Base-by-base conservation (phyloP, 176 grass and related monocot species). In the Pontederia paniculata region DNA sequence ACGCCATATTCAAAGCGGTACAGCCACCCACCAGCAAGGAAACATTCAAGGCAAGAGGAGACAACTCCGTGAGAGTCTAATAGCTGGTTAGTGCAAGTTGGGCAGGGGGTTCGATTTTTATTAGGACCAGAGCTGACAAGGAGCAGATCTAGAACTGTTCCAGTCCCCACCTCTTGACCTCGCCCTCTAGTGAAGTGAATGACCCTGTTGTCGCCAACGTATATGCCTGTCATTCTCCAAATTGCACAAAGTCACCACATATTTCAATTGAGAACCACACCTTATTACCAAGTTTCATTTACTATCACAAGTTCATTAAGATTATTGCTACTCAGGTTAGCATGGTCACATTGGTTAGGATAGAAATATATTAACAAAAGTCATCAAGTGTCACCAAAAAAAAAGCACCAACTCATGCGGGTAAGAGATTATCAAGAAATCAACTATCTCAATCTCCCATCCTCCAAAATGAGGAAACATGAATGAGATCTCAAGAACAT, bases 151-250 rank as follows among this genome's bases (percentile, higher is more conserved):
- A 89, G 15, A 20, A 78, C 50, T 12, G 86, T 89, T 70, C 86
- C 86, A 49, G 86, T 89, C 52, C 86, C 86, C 5, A 84, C 79
- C 50, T 89, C 86, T 53, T 84, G 71, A 41, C 66, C 81, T 65
- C 68, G 76, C 70, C 78, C 85, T 77, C 86, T 78, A 4, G 86
- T 89, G 60, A 84, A 89, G 72, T 89, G 86, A 45, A 89, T 73
- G 57, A 89, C 86, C 71, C 58, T 89, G 49, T 76, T 67, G 70
- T 89, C 71, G 5, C 86, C 86, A 16, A 76, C 71, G 19, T 89
- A 89, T 73, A 89, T 78, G 69, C 86, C 86, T 89, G 74, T 52
- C n/a, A 43, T 41, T 45, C 28, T 37, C 28, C 28, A 37, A 37
- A 37, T 2, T 37, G 28, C 28, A 37, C 3, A 37, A 37, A 37